phyloP scores from a whole-genome alignment of 352 stramenopile genomes.

The Globisporangium recalcitrans region DNA sequence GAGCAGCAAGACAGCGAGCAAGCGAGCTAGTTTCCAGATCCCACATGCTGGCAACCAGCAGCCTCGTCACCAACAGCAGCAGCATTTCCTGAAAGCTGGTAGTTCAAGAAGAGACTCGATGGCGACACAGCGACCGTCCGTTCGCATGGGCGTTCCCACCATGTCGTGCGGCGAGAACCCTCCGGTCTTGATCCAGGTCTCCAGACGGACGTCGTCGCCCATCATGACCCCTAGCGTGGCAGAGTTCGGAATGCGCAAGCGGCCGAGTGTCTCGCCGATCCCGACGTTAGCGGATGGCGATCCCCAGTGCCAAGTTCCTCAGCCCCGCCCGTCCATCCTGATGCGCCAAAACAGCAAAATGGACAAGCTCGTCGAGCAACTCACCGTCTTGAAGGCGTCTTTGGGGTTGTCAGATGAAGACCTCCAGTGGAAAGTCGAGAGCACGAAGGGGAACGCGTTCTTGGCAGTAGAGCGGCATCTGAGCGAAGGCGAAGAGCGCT shows the following conservation, averaged over 20 bases:
- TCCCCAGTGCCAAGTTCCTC: neutral
- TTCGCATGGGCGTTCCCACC: constrained; percentile 9
- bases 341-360: constrained; percentile 50
- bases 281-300: constrained; percentile 5
- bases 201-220: constrained; percentile 47
- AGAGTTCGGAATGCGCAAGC: constrained; percentile 29
- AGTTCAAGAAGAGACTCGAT: constrained; percentile 5
- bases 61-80: neutral
- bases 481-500: constrained; percentile 52
- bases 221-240: constrained; percentile 28
- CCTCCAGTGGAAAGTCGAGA: constrained; percentile 76
- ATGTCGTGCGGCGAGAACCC: neutral
- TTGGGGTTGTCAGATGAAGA: constrained; percentile 74
- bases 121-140: constrained; percentile 5
- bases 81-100: neutral
- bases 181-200: constrained; percentile 52
- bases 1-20: neutral
- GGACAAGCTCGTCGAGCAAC: constrained; percentile 62
- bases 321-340: constrained; percentile 24
- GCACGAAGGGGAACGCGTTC: constrained; percentile 66
- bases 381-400: constrained; percentile 67
- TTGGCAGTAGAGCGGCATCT: constrained; percentile 51
- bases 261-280: constrained; percentile 56
- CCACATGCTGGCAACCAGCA: neutral
- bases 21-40: constrained; percentile 4